Percentiles rank a stretch among this genome's conserved stretches.
Conservation (phyloP, 768 basidiomycete species). For the Boletus subcaerulescens region DNA sequence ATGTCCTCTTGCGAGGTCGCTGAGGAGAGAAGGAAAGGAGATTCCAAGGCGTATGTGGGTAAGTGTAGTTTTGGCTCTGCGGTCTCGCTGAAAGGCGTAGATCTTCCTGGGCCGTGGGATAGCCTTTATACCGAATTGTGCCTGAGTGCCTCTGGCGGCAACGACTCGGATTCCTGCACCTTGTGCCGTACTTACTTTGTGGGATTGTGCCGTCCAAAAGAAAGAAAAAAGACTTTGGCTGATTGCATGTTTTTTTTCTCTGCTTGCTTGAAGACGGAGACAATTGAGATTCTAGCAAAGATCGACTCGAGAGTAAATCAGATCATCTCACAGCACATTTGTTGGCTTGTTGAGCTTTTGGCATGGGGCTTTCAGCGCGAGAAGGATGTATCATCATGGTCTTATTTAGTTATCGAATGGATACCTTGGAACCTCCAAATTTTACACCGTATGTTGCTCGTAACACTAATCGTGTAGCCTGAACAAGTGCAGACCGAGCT, state of each 20-base stretch:
- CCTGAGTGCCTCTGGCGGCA: too few relatives aligned
- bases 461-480: too few relatives aligned
- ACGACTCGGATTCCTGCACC: too few relatives aligned
- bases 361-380: background rate
- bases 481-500: background rate
- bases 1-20: conserved; percentile 24
- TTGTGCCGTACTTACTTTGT: too few relatives aligned
- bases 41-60: conserved; percentile 35
- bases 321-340: conserved; percentile 27
- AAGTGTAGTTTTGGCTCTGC: background rate
- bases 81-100: too few relatives aligned
- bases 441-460: background rate
- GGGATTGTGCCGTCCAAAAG: too few relatives aligned
- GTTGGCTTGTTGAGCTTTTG: conserved; percentile 7
- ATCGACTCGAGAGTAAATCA: conserved; percentile 28
- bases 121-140: too few relatives aligned
- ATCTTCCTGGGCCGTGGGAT: too few relatives aligned
- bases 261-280: conserved; percentile 23
- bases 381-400: background rate
- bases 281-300: conserved; percentile 23
- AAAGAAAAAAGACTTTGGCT: conserved; percentile 2
- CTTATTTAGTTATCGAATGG: background rate
- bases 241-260: background rate
- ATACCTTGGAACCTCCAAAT: too few relatives aligned
- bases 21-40: conserved; percentile 33